A percentile compares a stretch with the other conserved stretches of the same genome.
phyloP scores from a whole-genome alignment of 768 basidiomycete species.

The Mrakia frigida region DNA sequence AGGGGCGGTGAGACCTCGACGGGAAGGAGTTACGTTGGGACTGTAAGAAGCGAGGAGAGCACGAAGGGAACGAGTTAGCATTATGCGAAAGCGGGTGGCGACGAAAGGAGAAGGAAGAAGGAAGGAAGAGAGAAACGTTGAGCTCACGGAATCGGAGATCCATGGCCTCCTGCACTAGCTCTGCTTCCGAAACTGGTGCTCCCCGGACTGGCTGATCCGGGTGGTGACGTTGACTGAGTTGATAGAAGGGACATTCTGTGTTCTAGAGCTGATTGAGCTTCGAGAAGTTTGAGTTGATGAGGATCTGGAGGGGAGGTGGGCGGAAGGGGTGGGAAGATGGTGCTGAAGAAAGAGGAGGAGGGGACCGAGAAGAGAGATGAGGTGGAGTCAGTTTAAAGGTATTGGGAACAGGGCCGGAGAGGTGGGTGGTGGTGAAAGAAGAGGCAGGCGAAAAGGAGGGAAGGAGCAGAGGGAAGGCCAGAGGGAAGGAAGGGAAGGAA shows the following conservation, averaged over 20 bases:
- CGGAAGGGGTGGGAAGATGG: slow-evolving; percentile 19
- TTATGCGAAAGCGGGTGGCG: too few relatives aligned
- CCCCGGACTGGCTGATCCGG: neutral
- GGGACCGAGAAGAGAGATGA: neutral
- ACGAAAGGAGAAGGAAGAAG: neutral
- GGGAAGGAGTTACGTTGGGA: neutral
- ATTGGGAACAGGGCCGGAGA: neutral
- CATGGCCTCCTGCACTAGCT: neutral
- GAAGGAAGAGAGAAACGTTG: neutral
- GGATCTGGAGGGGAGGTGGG: slow-evolving; percentile 15
- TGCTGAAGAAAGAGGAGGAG: neutral
- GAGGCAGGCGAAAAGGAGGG: neutral
- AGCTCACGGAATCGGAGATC: neutral
- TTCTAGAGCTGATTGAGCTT: slow-evolving; percentile 17
- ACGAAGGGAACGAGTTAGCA: neutral
- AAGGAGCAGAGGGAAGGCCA: too few relatives aligned
- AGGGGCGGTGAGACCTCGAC: slow-evolving; percentile 1
- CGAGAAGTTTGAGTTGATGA: slow-evolving; percentile 9
- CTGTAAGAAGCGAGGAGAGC: neutral
- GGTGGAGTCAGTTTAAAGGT: neutral
- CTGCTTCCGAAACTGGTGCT: neutral
- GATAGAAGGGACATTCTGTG: slow-evolving; percentile 17
- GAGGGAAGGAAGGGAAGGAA: neutral
- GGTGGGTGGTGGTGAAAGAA: neutral
- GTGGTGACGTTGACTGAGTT: neutral